Conservation (phyloP, 768 basidiomycete species). For the Krasilnikovozyma curviuscula region DNA sequence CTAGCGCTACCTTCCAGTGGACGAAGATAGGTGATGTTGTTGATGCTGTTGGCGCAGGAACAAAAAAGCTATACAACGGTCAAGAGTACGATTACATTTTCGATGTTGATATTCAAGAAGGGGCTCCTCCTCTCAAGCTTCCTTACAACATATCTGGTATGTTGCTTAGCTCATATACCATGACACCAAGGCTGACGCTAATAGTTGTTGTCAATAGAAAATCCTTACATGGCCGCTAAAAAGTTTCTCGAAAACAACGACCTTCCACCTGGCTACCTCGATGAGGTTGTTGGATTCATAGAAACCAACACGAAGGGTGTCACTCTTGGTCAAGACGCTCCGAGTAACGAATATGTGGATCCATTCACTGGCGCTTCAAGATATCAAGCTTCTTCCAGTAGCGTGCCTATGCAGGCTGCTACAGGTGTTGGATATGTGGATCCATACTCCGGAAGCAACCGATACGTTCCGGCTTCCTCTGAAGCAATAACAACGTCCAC, state of each 20-base stretch:
- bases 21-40: constrained; percentile 90
- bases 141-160: constrained; percentile 76
- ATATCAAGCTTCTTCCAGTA: constrained; percentile 34
- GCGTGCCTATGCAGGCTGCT: constrained; percentile 17
- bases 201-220: constrained; percentile 37
- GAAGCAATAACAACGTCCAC: constrained; percentile 24
- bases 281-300: constrained; percentile 82
- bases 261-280: constrained; percentile 59
- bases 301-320: constrained; percentile 70
- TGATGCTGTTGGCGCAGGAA: constrained; percentile 73
- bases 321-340: constrained; percentile 34
- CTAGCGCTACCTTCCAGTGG: constrained; percentile 47
- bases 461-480: constrained; percentile 20
- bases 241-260: constrained; percentile 69
- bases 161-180: constrained; percentile 13
- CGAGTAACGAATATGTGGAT: constrained; percentile 46
- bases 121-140: constrained; percentile 74
- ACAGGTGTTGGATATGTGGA: constrained; percentile 28
- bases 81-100: constrained; percentile 99
- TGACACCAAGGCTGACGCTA: neutral
- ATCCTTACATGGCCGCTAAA: constrained; percentile 75
- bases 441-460: constrained; percentile 47
- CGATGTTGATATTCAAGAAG: constrained; percentile 88
- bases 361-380: constrained; percentile 77
- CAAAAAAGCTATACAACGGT: constrained; percentile 79